A percentile compares a stretch with the other conserved stretches of the same genome.
Conservation (phyloP, 805 yeast genomes). For the Myxozyma lipomycoides region DNA sequence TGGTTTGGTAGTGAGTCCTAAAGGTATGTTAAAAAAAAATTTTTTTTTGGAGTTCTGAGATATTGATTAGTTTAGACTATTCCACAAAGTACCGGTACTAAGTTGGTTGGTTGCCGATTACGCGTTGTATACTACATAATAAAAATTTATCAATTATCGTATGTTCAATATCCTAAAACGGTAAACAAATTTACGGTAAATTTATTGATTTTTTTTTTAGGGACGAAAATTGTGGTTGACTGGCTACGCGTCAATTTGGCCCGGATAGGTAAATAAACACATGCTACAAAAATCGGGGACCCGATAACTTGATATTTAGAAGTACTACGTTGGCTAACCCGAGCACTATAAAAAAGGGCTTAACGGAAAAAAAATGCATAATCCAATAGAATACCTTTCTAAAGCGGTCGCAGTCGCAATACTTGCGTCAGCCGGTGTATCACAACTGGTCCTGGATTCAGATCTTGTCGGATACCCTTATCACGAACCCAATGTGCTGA, state of each 20-base stretch:
- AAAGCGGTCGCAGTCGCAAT: not conserved
- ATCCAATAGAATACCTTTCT: not conserved
- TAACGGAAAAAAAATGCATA: not conserved
- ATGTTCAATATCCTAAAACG: too few relatives aligned
- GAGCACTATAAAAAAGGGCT: too few relatives aligned
- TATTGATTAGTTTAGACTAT: slow-evolving; percentile 21
- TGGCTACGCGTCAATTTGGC: too few relatives aligned
- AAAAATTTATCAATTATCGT: too few relatives aligned
- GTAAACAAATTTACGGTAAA: too few relatives aligned
- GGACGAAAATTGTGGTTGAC: too few relatives aligned
- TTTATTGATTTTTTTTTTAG: too few relatives aligned
- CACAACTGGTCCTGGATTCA: not conserved
- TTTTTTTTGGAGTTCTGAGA: not conserved
- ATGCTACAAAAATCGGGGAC: too few relatives aligned
- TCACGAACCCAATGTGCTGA: not conserved
- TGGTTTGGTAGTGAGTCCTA: slow-evolving; percentile 84
- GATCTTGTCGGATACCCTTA: not conserved
- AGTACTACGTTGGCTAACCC: too few relatives aligned
- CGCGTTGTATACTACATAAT: not conserved
- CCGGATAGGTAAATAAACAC: too few relatives aligned
- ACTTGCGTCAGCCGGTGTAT: not conserved
- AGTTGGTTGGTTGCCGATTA: not conserved
- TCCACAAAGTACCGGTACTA: slow-evolving; percentile 31
- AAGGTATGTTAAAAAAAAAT: slow-evolving; percentile 29
- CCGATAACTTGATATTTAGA: too few relatives aligned